phyloP scores from a whole-genome alignment of 805 yeast species.

The Hanseniaspora occidentalis region DNA sequence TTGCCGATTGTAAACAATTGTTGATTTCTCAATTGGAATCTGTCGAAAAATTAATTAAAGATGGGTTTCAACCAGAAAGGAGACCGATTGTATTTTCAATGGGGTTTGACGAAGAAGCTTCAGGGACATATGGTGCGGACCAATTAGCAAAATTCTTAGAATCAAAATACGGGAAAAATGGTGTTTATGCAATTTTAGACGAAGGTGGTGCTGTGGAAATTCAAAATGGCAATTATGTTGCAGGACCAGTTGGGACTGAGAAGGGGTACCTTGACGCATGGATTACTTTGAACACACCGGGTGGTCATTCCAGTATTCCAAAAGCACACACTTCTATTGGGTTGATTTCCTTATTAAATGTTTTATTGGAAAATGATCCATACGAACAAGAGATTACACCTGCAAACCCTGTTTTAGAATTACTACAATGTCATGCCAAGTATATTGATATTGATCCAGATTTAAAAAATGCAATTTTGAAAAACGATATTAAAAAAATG shows the following conservation, averaged over 20 bases:
- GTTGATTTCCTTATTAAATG: slow-evolving; percentile 42
- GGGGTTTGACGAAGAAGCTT: slow-evolving; percentile 65
- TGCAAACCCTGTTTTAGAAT: slow-evolving; percentile 41
- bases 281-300: slow-evolving; percentile 37
- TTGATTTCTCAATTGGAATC: slow-evolving; percentile 53
- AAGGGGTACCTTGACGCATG: slow-evolving; percentile 29
- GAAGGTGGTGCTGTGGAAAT: slow-evolving; percentile 34
- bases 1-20: slow-evolving; percentile 58
- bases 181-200: slow-evolving; percentile 50
- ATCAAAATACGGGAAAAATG: slow-evolving; percentile 42
- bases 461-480: slow-evolving; percentile 1
- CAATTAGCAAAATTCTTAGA: slow-evolving; percentile 31
- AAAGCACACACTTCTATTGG: slow-evolving; percentile 55
- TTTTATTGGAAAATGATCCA: slow-evolving; percentile 41
- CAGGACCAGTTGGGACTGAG: slow-evolving; percentile 36
- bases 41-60: slow-evolving; percentile 33
- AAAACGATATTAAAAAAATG: slow-evolving; percentile 1
- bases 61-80: slow-evolving; percentile 9
- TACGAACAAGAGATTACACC: slow-evolving; percentile 33
- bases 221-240: slow-evolving; percentile 30
- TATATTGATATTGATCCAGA: neutral
- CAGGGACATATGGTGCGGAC: slow-evolving; percentile 48
- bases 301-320: slow-evolving; percentile 65
- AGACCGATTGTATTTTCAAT: slow-evolving; percentile 48
- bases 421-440: slow-evolving; percentile 37